Base-by-base conservation (phyloP, 495 filamentous ascomycete species). In the Aspergillus coremiiformis region DNA sequence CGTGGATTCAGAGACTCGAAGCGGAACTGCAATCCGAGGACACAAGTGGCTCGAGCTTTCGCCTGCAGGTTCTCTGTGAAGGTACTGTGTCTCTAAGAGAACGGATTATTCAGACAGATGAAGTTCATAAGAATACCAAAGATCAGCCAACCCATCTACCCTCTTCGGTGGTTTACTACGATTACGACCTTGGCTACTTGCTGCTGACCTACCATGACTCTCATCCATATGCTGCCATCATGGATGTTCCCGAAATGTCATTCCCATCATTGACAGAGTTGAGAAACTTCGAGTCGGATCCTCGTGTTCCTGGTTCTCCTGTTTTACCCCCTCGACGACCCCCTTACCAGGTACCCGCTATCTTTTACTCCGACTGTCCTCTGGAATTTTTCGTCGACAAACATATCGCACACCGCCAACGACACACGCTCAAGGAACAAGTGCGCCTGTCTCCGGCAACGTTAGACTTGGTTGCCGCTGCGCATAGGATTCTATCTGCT, bases 1-100 rank as follows among this genome's bases (percentile, higher is more conserved):
- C 86, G 1, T 95, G 89, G 88, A 78, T 85, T 6, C 82, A 83
- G 52, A 78, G 81, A 27, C 75, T 96, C 1, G 87, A 93, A 67
- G 77, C 75, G 27, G 90, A 96, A 65, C 70, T 95, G 3, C 74
- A 80, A 44, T 75, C 74, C 15, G 78, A 82, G 45, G 81, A 83
- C 11, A 74, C 78, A 4, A 74, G 79, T 1, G 88, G 89, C 3
- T 75, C 81, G 3, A 80, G 79, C 21, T 90, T 94, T 68, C 84
- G 90, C 37, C 67, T 94, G 4, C 76, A 84, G 41, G 70, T 87
- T 5, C 71, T 95, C 10, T 81, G 81, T 26, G 80, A 85, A 35
- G 79, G 80, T 14, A 71, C 80, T 15, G 75, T 73, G 8, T 84
- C 83, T 6, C 66, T 77, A 5, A 73, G 85, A 42, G 83, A 90